phyloP scores from a whole-genome alignment of 140 eudicot genomes.

The Erigeron philadelphicus region DNA sequence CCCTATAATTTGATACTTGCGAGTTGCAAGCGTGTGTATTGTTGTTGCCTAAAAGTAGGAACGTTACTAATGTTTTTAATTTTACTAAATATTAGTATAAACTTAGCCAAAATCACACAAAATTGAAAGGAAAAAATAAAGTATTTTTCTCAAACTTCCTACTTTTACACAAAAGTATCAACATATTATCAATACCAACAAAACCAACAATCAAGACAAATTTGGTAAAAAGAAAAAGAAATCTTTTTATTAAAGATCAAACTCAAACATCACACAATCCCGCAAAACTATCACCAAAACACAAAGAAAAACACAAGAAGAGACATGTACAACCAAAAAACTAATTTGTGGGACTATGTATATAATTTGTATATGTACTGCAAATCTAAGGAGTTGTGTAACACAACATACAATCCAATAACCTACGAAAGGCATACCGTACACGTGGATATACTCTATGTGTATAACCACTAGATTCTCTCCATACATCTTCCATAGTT shows the following conservation, averaged over 20 bases:
- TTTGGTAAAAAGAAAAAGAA: background rate
- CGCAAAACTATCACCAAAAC: slow-evolving; percentile 13
- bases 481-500: slow-evolving; percentile 58
- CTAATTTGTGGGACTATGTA: background rate
- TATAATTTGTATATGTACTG: background rate
- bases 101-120: too few species aligned
- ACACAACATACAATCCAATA: slow-evolving; percentile 49
- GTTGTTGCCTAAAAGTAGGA: too few species aligned
- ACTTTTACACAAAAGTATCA: too few species aligned
- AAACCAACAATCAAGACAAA: background rate
- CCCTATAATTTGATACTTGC: too few species aligned
- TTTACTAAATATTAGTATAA: too few species aligned
- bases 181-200: background rate
- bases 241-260: background rate
- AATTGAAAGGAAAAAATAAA: too few species aligned
- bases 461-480: slow-evolving; percentile 51
- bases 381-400: slow-evolving; percentile 13
- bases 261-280: slow-evolving; percentile 30
- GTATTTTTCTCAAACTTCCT: too few species aligned
- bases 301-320: background rate
- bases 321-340: slow-evolving; percentile 6
- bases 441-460: slow-evolving; percentile 45
- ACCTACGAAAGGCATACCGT: slow-evolving; percentile 47
- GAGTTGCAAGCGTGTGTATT: too few species aligned
- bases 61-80: too few species aligned